phyloP scores from a whole-genome alignment of 2,329 filamentous ascomycete genomes.

The Emmonsia crescens region DNA sequence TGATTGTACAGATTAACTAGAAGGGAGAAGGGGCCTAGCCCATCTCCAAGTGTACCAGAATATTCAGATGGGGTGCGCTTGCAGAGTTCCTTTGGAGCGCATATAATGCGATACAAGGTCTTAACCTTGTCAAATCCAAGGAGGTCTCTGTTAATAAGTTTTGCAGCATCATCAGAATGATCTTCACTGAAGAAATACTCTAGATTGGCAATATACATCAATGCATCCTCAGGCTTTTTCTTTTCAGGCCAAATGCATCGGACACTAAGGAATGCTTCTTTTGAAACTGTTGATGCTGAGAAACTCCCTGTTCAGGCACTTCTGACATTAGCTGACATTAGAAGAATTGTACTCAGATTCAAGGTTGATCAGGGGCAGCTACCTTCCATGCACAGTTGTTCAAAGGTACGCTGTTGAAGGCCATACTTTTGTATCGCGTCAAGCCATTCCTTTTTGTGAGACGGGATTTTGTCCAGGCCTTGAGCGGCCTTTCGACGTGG shows the following conservation, averaged over 20 bases:
- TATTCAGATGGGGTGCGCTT: slow-evolving; percentile 6
- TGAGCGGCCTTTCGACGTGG: slow-evolving; percentile 6
- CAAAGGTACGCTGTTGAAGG: slow-evolving; percentile 6
- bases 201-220: slow-evolving; percentile 8
- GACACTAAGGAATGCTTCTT: slow-evolving; percentile 11
- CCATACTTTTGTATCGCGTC: slow-evolving; percentile 9
- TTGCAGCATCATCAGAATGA: slow-evolving; percentile 6
- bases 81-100: slow-evolving; percentile 5
- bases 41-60: slow-evolving; percentile 5
- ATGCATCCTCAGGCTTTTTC: slow-evolving; percentile 3
- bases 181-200: slow-evolving; percentile 11
- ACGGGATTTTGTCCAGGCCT: slow-evolving; percentile 8
- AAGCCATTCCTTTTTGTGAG: slow-evolving; percentile 8
- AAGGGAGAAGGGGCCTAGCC: not conserved
- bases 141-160: slow-evolving; percentile 5
- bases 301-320: slow-evolving; percentile 8
- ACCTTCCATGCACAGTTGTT: slow-evolving; percentile 9
- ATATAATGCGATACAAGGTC: slow-evolving; percentile 10
- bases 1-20: slow-evolving; percentile 4
- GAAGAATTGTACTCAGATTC: slow-evolving; percentile 5
- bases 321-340: not conserved
- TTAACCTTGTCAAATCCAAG: slow-evolving; percentile 10
- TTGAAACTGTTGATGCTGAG: slow-evolving; percentile 11
- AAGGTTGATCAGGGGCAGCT: slow-evolving; percentile 4
- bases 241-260: slow-evolving; percentile 10